Evolutionary conservation across 208 protist genomes (phyloP), one percentile per base, ranked within the genome.

Genomic region (Leishmania major): DNA sequence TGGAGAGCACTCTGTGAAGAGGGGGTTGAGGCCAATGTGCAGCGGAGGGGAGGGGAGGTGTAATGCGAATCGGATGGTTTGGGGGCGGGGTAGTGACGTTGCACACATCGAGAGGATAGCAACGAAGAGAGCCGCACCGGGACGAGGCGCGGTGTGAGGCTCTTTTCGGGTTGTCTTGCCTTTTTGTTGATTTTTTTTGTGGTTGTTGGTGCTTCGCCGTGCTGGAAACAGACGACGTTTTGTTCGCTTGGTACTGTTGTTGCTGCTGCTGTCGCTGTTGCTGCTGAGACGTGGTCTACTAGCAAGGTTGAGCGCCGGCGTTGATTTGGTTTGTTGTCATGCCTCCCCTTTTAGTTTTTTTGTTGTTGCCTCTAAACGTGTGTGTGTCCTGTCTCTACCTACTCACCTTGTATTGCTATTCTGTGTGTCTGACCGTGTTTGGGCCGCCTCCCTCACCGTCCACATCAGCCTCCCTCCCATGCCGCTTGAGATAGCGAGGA

Each of bases 1-100:
- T 86, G 22, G 31, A 40, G 8, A 91, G 85, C 67, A 67, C 84
- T 15, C 64, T 89, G 47, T 91, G 82, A 74, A 47, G 35, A 71
- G 67, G 5, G 67, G 6, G 31, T 49, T n/a, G 22, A 28, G 40
- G 72, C 31, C 47, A 60, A 45, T 17, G 53, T 31, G 31, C 7
- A 40, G 47, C 25, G n/a, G 25, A 37, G 15, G 4, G 51, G 4
- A 22, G 60, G 2, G 71, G 35, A 66, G 60, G n/a, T 53, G 49
- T 11, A 2, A 43, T 71, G 66, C 37, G 22, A 40, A 47, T 71
- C 1, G 71, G 43, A 59, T 35, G 13, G 71, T 35, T 53, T 4
- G 28, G 49, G 73, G 53, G n/a, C 0, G 17, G 47, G 22, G 40
- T 13, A 43, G 40, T 15, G 70, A 51, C 40, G 17, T 10, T 40